phyloP scores from a whole-genome alignment of 495 filamentous ascomycete genomes.

The Clavariopsis aquatica region DNA sequence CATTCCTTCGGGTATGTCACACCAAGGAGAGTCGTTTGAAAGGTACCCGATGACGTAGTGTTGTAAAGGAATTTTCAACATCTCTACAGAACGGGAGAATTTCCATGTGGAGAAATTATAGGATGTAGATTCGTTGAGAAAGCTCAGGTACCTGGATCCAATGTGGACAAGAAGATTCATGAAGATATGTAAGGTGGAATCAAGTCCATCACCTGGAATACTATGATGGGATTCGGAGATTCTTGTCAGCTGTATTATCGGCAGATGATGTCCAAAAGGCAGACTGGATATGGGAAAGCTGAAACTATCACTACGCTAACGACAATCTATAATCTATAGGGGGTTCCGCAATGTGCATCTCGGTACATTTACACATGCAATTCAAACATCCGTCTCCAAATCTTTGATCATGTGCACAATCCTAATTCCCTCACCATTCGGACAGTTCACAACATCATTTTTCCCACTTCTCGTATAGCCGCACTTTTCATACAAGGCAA shows the following conservation, averaged over 20 bases:
- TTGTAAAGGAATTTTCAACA: too few species aligned
- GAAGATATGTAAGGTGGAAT: background rate
- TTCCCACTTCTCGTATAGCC: constrained; percentile 35
- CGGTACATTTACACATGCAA: background rate
- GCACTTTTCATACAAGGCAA: constrained; percentile 33
- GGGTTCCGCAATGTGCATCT: background rate
- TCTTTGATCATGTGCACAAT: constrained; percentile 38
- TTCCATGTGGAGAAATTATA: too few species aligned
- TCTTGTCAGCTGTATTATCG: background rate
- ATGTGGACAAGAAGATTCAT: too few species aligned
- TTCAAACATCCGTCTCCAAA: background rate
- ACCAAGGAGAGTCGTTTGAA: too few species aligned
- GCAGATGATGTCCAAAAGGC: too few species aligned
- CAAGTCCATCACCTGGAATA: background rate
- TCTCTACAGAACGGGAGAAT: too few species aligned
- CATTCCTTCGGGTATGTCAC: too few species aligned
- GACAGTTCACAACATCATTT: constrained; percentile 26
- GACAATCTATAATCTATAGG: background rate
- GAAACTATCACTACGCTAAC: background rate
- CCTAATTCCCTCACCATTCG: constrained; percentile 33
- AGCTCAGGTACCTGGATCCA: too few species aligned
- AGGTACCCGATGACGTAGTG: too few species aligned
- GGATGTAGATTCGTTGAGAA: too few species aligned
- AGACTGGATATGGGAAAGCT: background rate
- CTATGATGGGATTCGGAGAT: background rate